Conservation (phyloP, 2,329 filamentous ascomycete genomes). For the Hymenoscyphus repandus region DNA sequence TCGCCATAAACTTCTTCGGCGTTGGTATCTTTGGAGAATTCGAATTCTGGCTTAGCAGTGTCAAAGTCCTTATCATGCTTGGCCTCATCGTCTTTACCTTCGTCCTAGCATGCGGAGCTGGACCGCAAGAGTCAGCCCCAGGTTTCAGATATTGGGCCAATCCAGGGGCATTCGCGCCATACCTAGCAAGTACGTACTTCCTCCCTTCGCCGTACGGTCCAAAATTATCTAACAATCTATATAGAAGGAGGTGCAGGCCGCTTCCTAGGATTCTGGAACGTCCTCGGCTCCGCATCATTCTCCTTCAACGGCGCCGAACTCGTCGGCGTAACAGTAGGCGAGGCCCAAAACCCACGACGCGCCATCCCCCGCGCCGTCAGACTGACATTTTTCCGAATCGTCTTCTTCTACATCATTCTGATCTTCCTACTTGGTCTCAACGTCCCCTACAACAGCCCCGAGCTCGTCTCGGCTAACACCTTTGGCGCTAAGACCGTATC, state of each 20-base stretch:
- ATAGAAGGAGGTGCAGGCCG: slow-evolving; percentile 39
- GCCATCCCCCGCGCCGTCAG: slow-evolving; percentile 61
- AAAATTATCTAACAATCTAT: slow-evolving; percentile 35
- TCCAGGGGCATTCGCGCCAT: slow-evolving; percentile 38
- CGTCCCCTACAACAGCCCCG: slow-evolving; percentile 58
- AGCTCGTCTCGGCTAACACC: slow-evolving; percentile 46
- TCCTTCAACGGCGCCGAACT: slow-evolving; percentile 61
- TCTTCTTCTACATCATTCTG: slow-evolving; percentile 57
- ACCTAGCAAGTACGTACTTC: slow-evolving; percentile 19
- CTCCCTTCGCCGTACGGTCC: not conserved
- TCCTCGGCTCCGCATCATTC: slow-evolving; percentile 46
- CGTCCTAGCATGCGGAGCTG: slow-evolving; percentile 59
- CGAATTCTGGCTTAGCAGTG: slow-evolving; percentile 50
- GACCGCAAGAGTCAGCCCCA: slow-evolving; percentile 47
- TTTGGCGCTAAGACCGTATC: slow-evolving; percentile 32
- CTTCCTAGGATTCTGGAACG: slow-evolving; percentile 56
- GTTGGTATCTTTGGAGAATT: slow-evolving; percentile 36
- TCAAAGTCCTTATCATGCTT: slow-evolving; percentile 62
- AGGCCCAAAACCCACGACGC: slow-evolving; percentile 57
- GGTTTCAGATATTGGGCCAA: slow-evolving; percentile 47
- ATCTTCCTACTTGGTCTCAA: slow-evolving; percentile 56
- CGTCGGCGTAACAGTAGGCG: slow-evolving; percentile 55
- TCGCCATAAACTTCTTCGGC: slow-evolving; percentile 61
- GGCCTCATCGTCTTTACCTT: slow-evolving; percentile 62
- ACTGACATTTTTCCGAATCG: slow-evolving; percentile 56